These are phyloP conservation scores for Ophiostoma angusticollis DNA, from an alignment of 2,329 filamentous ascomycete species.

Conservation along the genomic window DNA sequence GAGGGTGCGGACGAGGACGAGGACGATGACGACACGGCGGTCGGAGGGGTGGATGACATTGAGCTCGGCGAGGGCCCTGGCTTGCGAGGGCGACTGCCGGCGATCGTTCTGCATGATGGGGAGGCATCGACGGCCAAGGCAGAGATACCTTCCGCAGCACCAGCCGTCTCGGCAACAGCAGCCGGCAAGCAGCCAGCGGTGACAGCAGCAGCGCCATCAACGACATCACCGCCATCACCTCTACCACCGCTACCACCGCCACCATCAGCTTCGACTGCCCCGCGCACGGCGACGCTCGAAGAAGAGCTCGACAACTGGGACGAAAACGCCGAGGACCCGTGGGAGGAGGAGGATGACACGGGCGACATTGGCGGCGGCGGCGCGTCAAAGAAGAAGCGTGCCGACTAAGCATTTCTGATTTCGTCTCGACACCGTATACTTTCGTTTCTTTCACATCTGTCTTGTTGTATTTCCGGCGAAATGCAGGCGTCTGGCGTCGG, in stretches of 20 bases:
- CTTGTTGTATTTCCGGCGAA: not conserved
- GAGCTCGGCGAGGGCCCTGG: slow-evolving; percentile 56
- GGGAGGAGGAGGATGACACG: slow-evolving; percentile 37
- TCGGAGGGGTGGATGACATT: slow-evolving; percentile 52
- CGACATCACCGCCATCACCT: slow-evolving; percentile 45
- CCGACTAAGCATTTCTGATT: slow-evolving; percentile 14
- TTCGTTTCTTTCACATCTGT: no score
- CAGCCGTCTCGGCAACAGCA: slow-evolving; percentile 48
- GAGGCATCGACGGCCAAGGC: slow-evolving; percentile 26
- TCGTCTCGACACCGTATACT: not conserved
- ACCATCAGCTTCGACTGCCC: slow-evolving; percentile 1
- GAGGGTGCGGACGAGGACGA: slow-evolving; percentile 58
- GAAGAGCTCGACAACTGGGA: slow-evolving; percentile 90
- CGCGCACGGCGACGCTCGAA: slow-evolving; percentile 41
- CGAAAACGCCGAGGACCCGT: slow-evolving; percentile 56
- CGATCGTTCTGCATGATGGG: slow-evolving; percentile 32
- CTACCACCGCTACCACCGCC: slow-evolving; percentile 12
- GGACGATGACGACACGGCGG: slow-evolving; percentile 47
- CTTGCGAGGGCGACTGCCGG: slow-evolving; percentile 15
- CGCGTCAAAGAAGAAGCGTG: slow-evolving; percentile 16
- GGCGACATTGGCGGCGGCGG: slow-evolving; percentile 15
- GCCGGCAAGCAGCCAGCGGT: slow-evolving; percentile 28
- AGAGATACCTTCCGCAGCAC: slow-evolving; percentile 20
- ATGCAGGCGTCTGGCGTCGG: no score
- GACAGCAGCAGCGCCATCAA: slow-evolving; percentile 28